A percentile compares a stretch with the other conserved stretches of the same genome.
Evolutionary conservation across 129 eudicot species (phyloP).

Genomic region (Lonicera japonica): DNA sequence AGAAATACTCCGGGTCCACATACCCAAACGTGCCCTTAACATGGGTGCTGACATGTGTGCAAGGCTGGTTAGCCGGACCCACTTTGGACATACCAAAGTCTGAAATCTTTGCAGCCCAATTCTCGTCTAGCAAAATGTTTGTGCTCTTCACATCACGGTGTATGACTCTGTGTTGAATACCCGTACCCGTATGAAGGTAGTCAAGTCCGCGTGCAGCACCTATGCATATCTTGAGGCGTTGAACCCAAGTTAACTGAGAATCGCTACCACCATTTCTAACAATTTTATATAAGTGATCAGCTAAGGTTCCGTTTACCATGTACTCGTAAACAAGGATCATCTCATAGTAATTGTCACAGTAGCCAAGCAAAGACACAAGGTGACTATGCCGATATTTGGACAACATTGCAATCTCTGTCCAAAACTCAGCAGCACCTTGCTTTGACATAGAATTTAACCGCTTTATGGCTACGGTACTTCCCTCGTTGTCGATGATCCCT

Average conservation of each 20-base stretch:
- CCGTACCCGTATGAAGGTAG: conserved; percentile 26
- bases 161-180: conserved; percentile 16
- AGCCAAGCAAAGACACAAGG: conserved; percentile 24
- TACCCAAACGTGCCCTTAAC: conserved; percentile 8
- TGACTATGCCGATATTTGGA: conserved; percentile 21
- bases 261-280: background rate
- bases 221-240: conserved; percentile 21
- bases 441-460: conserved; percentile 14
- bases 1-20: conserved; percentile 10
- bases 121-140: conserved; percentile 11
- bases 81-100: conserved; percentile 15
- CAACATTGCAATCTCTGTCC: conserved; percentile 24
- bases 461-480: conserved; percentile 19
- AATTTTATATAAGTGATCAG: conserved; percentile 24
- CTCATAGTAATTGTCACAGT: conserved; percentile 11
- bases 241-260: conserved; percentile 20
- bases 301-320: conserved; percentile 23
- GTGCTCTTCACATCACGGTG: conserved; percentile 22
- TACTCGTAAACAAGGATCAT: conserved; percentile 24
- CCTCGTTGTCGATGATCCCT: conserved; percentile 16
- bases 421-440: conserved; percentile 26
- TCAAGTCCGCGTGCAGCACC: conserved; percentile 27
- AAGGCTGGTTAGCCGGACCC: conserved; percentile 6
- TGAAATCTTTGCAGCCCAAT: conserved; percentile 13
- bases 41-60: conserved; percentile 6